Evolutionary conservation across 1,139 yeast species (phyloP), one percentile per base, ranked within the genome.

Genomic region (Candida tropicalis): DNA sequence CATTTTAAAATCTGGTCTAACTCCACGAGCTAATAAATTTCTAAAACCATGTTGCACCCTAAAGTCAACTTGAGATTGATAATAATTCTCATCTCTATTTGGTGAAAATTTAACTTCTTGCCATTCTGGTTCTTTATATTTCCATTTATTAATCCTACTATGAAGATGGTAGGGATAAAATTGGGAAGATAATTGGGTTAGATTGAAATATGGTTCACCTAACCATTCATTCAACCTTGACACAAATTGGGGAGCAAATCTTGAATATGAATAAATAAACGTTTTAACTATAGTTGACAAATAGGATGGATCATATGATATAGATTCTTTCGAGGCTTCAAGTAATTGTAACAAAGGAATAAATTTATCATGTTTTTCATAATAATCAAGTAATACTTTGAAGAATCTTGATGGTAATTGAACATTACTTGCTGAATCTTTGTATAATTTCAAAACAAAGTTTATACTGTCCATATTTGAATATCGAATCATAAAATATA

Each of bases 211-310:
- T 12, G 38, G 31, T 11, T 37, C 37, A n/a, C 48, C 46, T 13
- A 68, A 43, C 70, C 73, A 69, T 0, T 33, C 17, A 13, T 57
- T 51, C 33, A 68, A 59, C 17, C 46, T 38, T 1, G 48, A 43
- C 23, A 57, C 52, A 37, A 70, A 69, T 3, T 54, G 56, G 4
- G 50, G 52, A 0, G 69, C 66, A 32, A 59, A 54, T 41, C 66
- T 59, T 2, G 77, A 75, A 47, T 68, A 71, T 0, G 70, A 58
- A 29, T 54, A 51, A 3, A 70, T 56, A 48, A 68, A 70, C 0
- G 68, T 52, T 24, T 64, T 62, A 42, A 58, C 66, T 3, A 70
- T 43, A 15, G 56, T 53, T 12, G 51, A 50, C 23, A 68, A 46
- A 43, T 58, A 66, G 2, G 54, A 47, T n/a, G 52, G 52, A 26